These are phyloP conservation scores for Phytophthora hybrid DNA, from an alignment of 352 stramenopile genomes.

Conservation along the genomic window DNA sequence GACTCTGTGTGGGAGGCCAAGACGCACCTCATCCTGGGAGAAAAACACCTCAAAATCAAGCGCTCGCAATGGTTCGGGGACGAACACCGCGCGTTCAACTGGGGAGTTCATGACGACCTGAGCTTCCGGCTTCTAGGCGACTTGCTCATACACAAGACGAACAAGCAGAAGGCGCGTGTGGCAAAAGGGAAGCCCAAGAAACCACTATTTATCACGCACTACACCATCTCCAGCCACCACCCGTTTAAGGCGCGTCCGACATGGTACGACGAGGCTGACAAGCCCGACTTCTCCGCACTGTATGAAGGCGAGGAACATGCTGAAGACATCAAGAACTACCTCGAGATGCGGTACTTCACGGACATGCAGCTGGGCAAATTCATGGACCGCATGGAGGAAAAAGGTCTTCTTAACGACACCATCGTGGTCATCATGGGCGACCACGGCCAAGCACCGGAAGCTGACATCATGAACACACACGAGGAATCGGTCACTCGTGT, in stretches of 20 bases:
- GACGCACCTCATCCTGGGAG: constrained; percentile 45
- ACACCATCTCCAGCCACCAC: constrained; percentile 65
- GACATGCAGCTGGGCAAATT: constrained; percentile 64
- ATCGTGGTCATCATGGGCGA: constrained; percentile 66
- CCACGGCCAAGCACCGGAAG: constrained; percentile 61
- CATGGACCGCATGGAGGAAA: constrained; percentile 53
- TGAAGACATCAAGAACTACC: constrained; percentile 52
- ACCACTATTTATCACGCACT: constrained; percentile 63
- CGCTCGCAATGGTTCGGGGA: constrained; percentile 40
- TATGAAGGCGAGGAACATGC: constrained; percentile 44
- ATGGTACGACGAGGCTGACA: constrained; percentile 49
- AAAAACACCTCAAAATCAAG: constrained; percentile 47
- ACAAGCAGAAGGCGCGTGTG: constrained; percentile 36
- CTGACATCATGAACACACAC: constrained; percentile 49
- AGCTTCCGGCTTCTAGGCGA: constrained; percentile 53
- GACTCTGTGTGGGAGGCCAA: constrained; percentile 45
- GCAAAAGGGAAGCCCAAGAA: constrained; percentile 34
- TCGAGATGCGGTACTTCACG: constrained; percentile 67
- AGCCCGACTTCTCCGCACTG: constrained; percentile 61
- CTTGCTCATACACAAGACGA: constrained; percentile 50
- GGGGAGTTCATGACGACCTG: constrained; percentile 64
- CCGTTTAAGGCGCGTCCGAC: constrained; percentile 38
- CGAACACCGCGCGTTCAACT: constrained; percentile 29
- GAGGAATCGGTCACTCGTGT: constrained; percentile 54
- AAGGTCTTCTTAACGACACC: constrained; percentile 63